Evolutionary conservation across 2,329 filamentous ascomycete species (phyloP), one percentile per base, ranked within the genome.

Genomic region (Iodosphaeria phyllophila): DNA sequence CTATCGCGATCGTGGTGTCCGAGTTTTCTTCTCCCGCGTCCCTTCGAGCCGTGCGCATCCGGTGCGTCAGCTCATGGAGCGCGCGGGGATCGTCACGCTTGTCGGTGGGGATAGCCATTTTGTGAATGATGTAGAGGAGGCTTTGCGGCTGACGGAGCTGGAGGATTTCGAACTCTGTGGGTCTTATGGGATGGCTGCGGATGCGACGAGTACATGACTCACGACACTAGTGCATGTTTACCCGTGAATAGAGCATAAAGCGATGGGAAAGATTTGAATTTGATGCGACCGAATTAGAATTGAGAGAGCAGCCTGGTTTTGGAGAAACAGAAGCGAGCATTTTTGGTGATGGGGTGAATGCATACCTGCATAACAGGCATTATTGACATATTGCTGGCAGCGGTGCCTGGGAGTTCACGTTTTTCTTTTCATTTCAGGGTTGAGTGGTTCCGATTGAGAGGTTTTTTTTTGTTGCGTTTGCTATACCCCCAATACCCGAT

Each of bases 11-110:
- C 60, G 74, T 4, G 77, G 75, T 1, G 82, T 86, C 2, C 56
- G 68, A 2, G 75, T 89, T 6, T 84, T 78, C 44, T 86, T 86
- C 43, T 68, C 64, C 15, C 52, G 69, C 7, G 58, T 59, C 1
- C 64, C 67, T 0, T n/a, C n/a, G n/a, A 50, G 47, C 14, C 51
- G 46, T 1, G 43, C 48, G 8, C 55, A 60, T 29, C 51, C 60
- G 3, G 74, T 91, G 0, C 86, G 76, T 58, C 51, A 59, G 25
- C 55, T 82, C 26, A 79, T 95, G 52, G 58, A 70, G 27, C 60
- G 65, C 27, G 83, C 77, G 36, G 86, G 89, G 4, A 93, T 98
- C 35, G 66, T 93, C 2, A 78, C 80, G 2, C 58, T 77, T 26
- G 78, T 75, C 29, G 86, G 86, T 3, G 86, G 84, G 0, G 58